These are phyloP conservation scores for Macrophomina pseudophaseolina DNA, from an alignment of 2,329 filamentous ascomycete genomes.

Conservation along the genomic window DNA sequence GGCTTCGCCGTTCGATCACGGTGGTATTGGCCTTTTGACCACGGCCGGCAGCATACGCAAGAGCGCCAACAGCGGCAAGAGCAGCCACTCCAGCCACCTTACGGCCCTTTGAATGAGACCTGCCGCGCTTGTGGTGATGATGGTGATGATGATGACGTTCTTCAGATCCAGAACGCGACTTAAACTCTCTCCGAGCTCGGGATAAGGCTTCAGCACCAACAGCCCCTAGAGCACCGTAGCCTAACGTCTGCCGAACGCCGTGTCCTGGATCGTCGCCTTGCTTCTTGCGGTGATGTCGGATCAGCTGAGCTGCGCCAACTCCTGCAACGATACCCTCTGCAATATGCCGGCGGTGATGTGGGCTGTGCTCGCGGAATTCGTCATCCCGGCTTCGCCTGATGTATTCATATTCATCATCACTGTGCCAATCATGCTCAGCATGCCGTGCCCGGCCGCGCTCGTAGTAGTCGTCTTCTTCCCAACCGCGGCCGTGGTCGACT, in stretches of 20 bases:
- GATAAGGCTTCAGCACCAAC: slow-evolving; percentile 64
- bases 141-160: slow-evolving; percentile 34
- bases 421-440: slow-evolving; percentile 49
- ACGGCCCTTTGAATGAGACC: slow-evolving; percentile 49
- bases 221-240: slow-evolving; percentile 66
- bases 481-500: slow-evolving; percentile 55
- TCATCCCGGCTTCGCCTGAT: slow-evolving; percentile 56
- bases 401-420: slow-evolving; percentile 67
- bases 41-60: slow-evolving; percentile 58
- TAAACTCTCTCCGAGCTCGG: slow-evolving; percentile 55
- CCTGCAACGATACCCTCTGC: slow-evolving; percentile 68
- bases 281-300: slow-evolving; percentile 62
- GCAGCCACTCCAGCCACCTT: slow-evolving; percentile 64
- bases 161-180: slow-evolving; percentile 52
- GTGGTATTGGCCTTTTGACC: slow-evolving; percentile 55
- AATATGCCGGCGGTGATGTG: slow-evolving; percentile 61
- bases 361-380: slow-evolving; percentile 44
- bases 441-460: slow-evolving; percentile 42
- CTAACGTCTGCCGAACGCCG: slow-evolving; percentile 59
- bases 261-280: slow-evolving; percentile 61
- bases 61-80: slow-evolving; percentile 64
- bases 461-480: slow-evolving; percentile 43
- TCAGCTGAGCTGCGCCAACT: slow-evolving; percentile 63
- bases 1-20: slow-evolving; percentile 53
- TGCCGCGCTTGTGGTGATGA: slow-evolving; percentile 38